Base-by-base conservation (phyloP, 2,329 filamentous ascomycete genomes). In the Pyrenophora graminea region DNA sequence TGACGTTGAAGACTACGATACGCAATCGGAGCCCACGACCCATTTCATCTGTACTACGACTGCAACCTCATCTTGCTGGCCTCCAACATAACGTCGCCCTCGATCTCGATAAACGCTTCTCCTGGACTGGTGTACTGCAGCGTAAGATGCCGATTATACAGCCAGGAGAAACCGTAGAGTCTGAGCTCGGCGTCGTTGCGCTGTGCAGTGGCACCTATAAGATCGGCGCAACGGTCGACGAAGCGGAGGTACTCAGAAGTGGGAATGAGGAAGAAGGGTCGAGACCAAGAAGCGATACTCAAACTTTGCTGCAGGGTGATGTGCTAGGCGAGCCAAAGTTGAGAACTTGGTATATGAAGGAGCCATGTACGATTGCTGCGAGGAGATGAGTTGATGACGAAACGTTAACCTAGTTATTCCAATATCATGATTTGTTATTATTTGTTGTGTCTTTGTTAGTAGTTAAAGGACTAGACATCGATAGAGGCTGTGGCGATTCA, bases 41-140 rank as follows among this genome's bases (percentile, higher is more conserved):
- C 0, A 84, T 96, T 30, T 80, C 84, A 38, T 86, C 90, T 0
- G 77, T 95, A 1, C 77, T 96, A 36, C 83, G 92, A 32, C 76
- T 96, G 12, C 84, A 92, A 70, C 91, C 92, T 0, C 83, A 86
- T 43, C 81, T 96, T 13, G 83, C 88, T 38, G 84, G 91, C 64
- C 85, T 92, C 13, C 83, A 88, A 1, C 80, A 83, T 43, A 85
- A 85, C 53, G 79, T 89, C 12, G 88, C 90, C 2, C 82, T 96
- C 13, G 92, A 96, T 69, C 84, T 93, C 48, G 88, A 88, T 36
- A 86, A 90, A 66, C 90, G 91, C 57, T 82, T 96, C 46, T 86
- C 87, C 1, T 94, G 90, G 87, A 93, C 91, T 58, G 92, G 92
- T 1, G 86, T 89, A 25, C 74, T 96, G 50, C 92, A 97, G 74